Percentiles rank a stretch among this genome's conserved stretches.
These are phyloP conservation scores for Narthecium ossifragum DNA, from an alignment of 106 monocot species.

Conservation along the genomic window DNA sequence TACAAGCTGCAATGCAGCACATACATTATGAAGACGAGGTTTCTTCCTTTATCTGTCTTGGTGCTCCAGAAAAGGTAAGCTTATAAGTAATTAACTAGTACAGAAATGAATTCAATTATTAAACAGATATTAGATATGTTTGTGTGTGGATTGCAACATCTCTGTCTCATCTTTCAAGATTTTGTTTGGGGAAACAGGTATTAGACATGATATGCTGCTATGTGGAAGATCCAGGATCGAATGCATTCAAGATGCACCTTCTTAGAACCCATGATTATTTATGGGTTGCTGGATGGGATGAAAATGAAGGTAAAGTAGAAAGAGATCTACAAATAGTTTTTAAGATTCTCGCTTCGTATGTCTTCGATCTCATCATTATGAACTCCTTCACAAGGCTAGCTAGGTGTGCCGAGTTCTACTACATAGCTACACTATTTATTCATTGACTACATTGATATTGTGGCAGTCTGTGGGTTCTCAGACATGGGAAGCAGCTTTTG, in stretches of 20 bases:
- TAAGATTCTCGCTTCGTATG: too few species aligned
- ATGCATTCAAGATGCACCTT: constrained; percentile 88
- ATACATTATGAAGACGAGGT: constrained; percentile 99
- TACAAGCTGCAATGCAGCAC: constrained; percentile 59
- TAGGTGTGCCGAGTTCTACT: too few species aligned
- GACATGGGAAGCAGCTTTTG: constrained; percentile 81
- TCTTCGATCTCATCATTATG: too few species aligned
- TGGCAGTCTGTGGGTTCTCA: too few species aligned
- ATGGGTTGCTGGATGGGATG: constrained; percentile 99
- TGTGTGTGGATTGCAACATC: too few species aligned
- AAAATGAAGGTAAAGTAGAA: constrained; percentile 94
- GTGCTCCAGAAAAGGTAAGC: constrained; percentile 91
- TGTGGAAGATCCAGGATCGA: constrained; percentile 88
- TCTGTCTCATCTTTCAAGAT: too few species aligned
- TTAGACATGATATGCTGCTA: constrained; percentile 93
- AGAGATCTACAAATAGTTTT: too few species aligned
- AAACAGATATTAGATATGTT: not conserved
- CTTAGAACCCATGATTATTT: constrained; percentile 77
- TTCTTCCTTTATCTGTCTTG: constrained; percentile 76
- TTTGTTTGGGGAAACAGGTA: constrained; percentile 24
- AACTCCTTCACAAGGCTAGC: too few species aligned
- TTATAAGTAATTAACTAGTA: constrained; percentile 5
- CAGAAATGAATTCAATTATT: too few species aligned
- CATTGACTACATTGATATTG: constrained; percentile 47
- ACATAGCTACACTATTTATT: too few species aligned